phyloP scores from a whole-genome alignment of 176 grass and related monocot species.

The Puya raimondii region DNA sequence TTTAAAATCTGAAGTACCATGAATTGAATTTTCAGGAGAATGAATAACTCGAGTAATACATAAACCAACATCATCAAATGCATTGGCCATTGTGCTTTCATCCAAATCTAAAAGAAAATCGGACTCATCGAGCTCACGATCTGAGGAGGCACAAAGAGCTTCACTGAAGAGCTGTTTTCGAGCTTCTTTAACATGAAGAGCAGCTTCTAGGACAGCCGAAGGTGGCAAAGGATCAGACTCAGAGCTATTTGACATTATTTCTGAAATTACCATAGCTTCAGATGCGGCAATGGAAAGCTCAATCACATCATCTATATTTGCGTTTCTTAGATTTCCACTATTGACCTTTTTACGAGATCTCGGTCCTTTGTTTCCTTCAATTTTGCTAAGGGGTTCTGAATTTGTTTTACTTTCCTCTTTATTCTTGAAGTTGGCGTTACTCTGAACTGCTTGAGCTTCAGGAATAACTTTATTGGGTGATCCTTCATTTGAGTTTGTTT shows the following conservation, averaged over 20 bases:
- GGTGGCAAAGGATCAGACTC: conserved; percentile 24
- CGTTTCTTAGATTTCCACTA: conserved; percentile 33
- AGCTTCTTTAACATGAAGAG: conserved; percentile 60
- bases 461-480: background rate
- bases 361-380: conserved; percentile 18
- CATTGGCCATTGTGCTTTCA: conserved; percentile 48
- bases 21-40: conserved; percentile 20
- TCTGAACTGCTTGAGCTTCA: conserved; percentile 28
- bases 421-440: conserved; percentile 9
- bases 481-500: conserved; percentile 10
- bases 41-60: conserved; percentile 24
- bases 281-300: conserved; percentile 86
- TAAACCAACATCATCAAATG: conserved; percentile 69
- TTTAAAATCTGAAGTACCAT: conserved; percentile 7
- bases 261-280: conserved; percentile 84
- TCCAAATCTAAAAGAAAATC: conserved; percentile 50
- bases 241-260: conserved; percentile 35
- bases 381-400: conserved; percentile 21
- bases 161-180: conserved; percentile 40
- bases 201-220: conserved; percentile 42
- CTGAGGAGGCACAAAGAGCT: conserved; percentile 26
- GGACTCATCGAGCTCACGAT: conserved; percentile 40
- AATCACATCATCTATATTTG: conserved; percentile 50
- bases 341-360: conserved; percentile 20
- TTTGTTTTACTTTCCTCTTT: conserved; percentile 17